These are phyloP conservation scores for Rhazya stricta DNA, from an alignment of 257 asterid species.

Conservation along the genomic window DNA sequence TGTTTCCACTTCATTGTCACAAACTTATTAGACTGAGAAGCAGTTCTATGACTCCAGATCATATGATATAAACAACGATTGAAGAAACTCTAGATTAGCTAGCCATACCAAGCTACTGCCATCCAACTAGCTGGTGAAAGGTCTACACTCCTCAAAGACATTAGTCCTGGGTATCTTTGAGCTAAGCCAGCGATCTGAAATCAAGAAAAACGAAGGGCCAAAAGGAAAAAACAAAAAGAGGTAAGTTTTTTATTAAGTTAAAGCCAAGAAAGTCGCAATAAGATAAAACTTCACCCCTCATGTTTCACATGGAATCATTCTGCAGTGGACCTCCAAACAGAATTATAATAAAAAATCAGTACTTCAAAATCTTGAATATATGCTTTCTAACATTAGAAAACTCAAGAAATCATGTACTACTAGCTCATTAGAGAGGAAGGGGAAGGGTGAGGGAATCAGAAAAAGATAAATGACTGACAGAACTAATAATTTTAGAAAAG, in stretches of 20 bases:
- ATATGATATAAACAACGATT: not conserved
- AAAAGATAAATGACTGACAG: constrained; percentile 12
- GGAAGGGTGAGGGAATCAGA: not conserved
- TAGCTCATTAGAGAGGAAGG: constrained; percentile 5
- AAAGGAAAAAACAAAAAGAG: not conserved
- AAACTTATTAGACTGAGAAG: not conserved
- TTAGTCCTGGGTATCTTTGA: constrained; percentile 38
- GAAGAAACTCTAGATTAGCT: not conserved
- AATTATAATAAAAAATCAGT: not conserved
- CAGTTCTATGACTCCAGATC: not conserved
- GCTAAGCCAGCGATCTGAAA: constrained; percentile 37
- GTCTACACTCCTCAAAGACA: constrained; percentile 49
- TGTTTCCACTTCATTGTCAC: not conserved
- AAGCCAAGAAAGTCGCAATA: not conserved
- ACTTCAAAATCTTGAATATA: constrained; percentile 14
- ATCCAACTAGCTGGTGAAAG: constrained; percentile 56
- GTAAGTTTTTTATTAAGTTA: not conserved
- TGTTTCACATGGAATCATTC: constrained; percentile 16
- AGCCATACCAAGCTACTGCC: constrained; percentile 47
- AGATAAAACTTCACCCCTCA: constrained; percentile 9
- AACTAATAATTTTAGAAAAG: not conserved
- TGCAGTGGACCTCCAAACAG: not conserved
- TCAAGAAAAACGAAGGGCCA: not conserved
- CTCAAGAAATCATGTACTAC: not conserved
- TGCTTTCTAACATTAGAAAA: constrained; percentile 3